Evolutionary conservation across 345 rosid species (phyloP).

Genomic region (Eucalyptus shirleyi): DNA sequence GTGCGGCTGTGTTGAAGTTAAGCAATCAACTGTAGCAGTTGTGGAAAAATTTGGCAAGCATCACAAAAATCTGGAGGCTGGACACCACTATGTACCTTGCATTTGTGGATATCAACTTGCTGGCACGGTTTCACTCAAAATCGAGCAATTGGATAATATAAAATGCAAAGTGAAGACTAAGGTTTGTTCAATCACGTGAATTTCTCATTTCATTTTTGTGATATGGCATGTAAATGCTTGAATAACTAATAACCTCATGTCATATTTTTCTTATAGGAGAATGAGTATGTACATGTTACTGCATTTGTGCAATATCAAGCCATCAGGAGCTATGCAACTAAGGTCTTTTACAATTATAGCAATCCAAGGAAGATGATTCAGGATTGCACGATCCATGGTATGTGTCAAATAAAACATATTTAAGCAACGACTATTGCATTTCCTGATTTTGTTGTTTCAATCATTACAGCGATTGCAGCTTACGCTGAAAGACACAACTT

Average conservation of each 20-base stretch:
- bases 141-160: too few species aligned
- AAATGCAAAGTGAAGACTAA: too few species aligned
- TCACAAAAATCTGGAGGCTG: too few species aligned
- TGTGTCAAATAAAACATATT: not conserved
- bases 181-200: too few species aligned
- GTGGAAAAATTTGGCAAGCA: too few species aligned
- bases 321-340: not conserved
- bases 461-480: not conserved
- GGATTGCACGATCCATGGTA: constrained; percentile 26
- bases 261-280: constrained; percentile 1
- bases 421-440: not conserved
- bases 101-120: too few species aligned
- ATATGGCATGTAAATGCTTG: not conserved
- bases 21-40: too few species aligned
- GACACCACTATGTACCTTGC: too few species aligned
- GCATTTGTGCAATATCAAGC: constrained; percentile 18
- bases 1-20: too few species aligned
- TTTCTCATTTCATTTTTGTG: not conserved
- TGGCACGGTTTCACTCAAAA: too few species aligned
- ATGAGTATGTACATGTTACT: constrained; percentile 21
- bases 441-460: not conserved
- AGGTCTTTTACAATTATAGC: constrained; percentile 18
- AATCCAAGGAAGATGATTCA: constrained; percentile 21
- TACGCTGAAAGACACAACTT: not conserved
- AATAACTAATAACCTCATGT: not conserved